Percentiles rank a stretch among this genome's conserved stretches.
Evolutionary conservation across 306 rosid genomes (phyloP).

Genomic region (Trifolium fragiferum): DNA sequence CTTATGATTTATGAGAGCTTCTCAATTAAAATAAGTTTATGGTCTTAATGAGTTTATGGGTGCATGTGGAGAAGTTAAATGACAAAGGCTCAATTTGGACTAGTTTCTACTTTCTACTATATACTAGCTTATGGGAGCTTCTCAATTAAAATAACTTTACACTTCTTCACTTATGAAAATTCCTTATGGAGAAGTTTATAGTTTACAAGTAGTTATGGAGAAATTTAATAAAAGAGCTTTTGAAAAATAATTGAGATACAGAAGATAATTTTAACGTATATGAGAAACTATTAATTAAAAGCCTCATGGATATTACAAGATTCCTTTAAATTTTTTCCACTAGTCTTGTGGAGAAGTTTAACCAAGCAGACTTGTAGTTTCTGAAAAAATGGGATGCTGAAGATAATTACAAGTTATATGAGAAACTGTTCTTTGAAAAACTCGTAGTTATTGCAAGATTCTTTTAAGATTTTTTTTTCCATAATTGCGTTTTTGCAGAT

Average conservation of each 20-base stretch:
- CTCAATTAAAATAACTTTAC: background rate
- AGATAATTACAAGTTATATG: background rate
- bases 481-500: background rate
- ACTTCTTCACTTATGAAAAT: background rate
- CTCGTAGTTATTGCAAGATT: background rate
- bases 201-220: background rate
- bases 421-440: background rate
- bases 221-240: conserved; percentile 1
- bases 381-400: background rate
- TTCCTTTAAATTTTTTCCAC: background rate
- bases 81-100: background rate
- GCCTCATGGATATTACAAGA: background rate
- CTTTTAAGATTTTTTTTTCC: background rate
- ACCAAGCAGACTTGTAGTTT: background rate
- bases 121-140: conserved; percentile 4
- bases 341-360: background rate
- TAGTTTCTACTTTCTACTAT: background rate
- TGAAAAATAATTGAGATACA: conserved; percentile 10
- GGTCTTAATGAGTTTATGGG: background rate
- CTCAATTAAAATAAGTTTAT: background rate
- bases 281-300: background rate
- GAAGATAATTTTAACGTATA: background rate
- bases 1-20: background rate
- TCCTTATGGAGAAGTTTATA: background rate
- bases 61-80: background rate